A percentile compares a stretch with the other conserved stretches of the same genome.
These are phyloP conservation scores for Phragmites australis DNA, from an alignment of 176 grass and related monocot genomes.

Conservation along the genomic window DNA sequence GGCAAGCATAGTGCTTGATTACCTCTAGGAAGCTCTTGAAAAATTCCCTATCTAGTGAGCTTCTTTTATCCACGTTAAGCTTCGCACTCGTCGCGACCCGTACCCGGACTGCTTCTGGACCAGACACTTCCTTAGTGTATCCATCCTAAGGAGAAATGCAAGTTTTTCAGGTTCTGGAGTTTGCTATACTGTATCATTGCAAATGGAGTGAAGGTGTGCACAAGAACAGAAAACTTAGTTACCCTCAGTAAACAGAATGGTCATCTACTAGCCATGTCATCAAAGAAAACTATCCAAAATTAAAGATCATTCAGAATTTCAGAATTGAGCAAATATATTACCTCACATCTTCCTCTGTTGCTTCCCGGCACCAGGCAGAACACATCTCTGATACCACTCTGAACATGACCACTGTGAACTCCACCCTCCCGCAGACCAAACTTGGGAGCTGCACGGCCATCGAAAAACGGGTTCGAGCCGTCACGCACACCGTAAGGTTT, in stretches of 20 bases:
- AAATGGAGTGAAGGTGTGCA: neutral
- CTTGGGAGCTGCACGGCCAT: conserved; percentile 47
- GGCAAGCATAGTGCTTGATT: neutral
- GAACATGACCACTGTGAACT: conserved; percentile 77
- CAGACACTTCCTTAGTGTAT: conserved; percentile 72
- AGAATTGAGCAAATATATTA: conserved; percentile 57
- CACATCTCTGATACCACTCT: conserved; percentile 49
- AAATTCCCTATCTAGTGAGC: conserved; percentile 60
- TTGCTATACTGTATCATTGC: neutral
- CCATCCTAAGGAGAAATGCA: conserved; percentile 43
- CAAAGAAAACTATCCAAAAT: neutral
- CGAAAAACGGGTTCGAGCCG: conserved; percentile 74
- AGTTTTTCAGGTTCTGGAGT: neutral
- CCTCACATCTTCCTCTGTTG: conserved; percentile 63
- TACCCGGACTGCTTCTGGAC: conserved; percentile 47
- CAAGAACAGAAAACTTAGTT: neutral
- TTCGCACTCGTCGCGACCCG: conserved; percentile 72
- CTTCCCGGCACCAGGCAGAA: conserved; percentile 53
- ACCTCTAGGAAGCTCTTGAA: conserved; percentile 74
- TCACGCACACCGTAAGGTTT: conserved; percentile 55
- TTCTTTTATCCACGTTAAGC: conserved; percentile 50
- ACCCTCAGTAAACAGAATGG: neutral
- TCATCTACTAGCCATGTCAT: neutral
- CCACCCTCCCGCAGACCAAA: conserved; percentile 51
- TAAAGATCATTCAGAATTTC: no score